phyloP scores from a whole-genome alignment of 2,329 filamentous ascomycete genomes.

The Botrytis aclada region DNA sequence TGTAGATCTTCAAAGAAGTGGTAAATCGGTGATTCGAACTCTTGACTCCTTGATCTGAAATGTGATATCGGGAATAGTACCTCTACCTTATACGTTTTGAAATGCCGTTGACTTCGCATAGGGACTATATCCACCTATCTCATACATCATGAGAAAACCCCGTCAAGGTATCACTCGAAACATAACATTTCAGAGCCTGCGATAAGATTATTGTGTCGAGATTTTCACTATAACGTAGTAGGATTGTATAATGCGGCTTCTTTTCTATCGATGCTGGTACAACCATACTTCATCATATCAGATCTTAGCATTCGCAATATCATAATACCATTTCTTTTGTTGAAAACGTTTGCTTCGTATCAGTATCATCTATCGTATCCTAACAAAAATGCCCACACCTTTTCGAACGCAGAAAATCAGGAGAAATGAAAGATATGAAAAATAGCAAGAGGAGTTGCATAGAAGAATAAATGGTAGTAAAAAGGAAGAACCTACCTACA shows the following conservation, averaged over 20 bases:
- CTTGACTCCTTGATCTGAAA: too few relatives aligned
- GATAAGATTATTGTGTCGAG: too few relatives aligned
- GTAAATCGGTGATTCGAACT: too few relatives aligned
- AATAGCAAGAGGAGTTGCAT: not conserved
- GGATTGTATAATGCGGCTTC: not conserved
- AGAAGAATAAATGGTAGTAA: not conserved
- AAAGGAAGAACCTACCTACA: not conserved
- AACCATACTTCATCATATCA: not conserved
- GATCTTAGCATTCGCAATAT: not conserved
- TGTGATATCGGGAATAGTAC: too few relatives aligned
- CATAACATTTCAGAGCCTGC: too few relatives aligned
- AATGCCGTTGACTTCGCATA: too few relatives aligned
- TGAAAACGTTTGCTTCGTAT: not conserved
- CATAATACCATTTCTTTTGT: not conserved
- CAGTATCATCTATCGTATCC: not conserved
- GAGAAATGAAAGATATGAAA: not conserved
- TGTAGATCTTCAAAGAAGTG: not conserved
- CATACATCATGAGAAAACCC: too few relatives aligned
- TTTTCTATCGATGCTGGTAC: not conserved
- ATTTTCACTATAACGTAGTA: too few relatives aligned
- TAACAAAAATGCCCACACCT: not conserved
- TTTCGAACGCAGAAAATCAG: accelerated
- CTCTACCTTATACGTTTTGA: too few relatives aligned
- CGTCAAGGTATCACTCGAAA: too few relatives aligned
- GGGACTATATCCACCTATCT: too few relatives aligned